These are phyloP conservation scores for Microbotryum lychnidis-dioicae DNA, from an alignment of 1,284 basidiomycete species.

Conservation along the genomic window DNA sequence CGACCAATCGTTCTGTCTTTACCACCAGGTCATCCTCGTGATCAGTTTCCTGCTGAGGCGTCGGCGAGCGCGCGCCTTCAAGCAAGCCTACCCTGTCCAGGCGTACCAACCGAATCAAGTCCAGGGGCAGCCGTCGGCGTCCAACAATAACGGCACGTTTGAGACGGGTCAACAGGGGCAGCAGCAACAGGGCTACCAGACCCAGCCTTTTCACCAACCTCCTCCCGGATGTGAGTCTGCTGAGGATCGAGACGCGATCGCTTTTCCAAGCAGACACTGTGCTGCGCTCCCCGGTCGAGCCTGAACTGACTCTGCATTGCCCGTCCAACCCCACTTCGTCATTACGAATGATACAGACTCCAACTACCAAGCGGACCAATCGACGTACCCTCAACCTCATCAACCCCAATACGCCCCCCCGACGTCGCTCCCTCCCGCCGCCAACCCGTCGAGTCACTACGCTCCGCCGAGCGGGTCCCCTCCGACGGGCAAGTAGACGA, in stretches of 20 bases:
- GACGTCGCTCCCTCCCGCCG: background rate
- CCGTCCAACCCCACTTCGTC: background rate
- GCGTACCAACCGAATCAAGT: background rate
- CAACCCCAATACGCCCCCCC: background rate
- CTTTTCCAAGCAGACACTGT: background rate
- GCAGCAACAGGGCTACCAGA: background rate
- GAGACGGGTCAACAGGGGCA: background rate
- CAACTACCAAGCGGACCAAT: too few species aligned
- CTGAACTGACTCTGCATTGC: background rate
- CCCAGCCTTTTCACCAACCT: background rate
- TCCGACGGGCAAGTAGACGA: conserved; percentile 3
- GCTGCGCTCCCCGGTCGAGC: background rate
- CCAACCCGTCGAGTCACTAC: background rate
- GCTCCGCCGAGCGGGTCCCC: background rate
- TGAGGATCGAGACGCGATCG: background rate
- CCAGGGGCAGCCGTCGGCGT: background rate
- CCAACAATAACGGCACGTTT: background rate
- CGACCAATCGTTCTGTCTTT: too few species aligned
- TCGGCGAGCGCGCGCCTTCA: conserved; percentile 7
- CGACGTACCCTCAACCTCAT: background rate
- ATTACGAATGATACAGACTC: background rate
- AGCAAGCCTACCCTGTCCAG: conserved; percentile 5
- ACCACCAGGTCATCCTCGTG: conserved; percentile 9
- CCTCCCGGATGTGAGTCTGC: conserved; percentile 1
- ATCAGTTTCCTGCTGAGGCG: conserved; percentile 14